phyloP scores from a whole-genome alignment of 495 filamentous ascomycete genomes.

The Penicillium lividum region DNA sequence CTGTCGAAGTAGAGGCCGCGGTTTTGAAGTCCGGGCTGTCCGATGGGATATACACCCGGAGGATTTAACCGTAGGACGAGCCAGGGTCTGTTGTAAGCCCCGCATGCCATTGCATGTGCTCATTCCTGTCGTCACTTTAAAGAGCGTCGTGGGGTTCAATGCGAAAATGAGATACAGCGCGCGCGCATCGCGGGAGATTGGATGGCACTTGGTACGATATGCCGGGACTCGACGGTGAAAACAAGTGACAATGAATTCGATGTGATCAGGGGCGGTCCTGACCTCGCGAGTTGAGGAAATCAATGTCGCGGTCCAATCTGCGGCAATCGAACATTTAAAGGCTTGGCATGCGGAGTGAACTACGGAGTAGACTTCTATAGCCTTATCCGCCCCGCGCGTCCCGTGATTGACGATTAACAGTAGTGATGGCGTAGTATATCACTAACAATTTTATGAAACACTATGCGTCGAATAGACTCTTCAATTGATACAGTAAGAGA shows the following conservation, averaged over 20 bases:
- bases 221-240: neutral
- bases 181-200: neutral
- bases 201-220: neutral
- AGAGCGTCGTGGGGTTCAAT: neutral
- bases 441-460: too few species aligned
- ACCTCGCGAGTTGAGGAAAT: neutral
- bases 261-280: neutral
- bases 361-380: neutral
- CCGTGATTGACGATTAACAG: too few species aligned
- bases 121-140: constrained; percentile 17
- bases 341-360: neutral
- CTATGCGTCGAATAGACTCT: too few species aligned
- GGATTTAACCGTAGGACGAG: neutral
- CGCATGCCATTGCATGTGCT: constrained; percentile 10
- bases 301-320: neutral
- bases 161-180: neutral
- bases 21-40: neutral
- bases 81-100: constrained; percentile 3
- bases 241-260: neutral
- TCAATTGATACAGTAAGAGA: too few species aligned
- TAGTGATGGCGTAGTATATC: too few species aligned
- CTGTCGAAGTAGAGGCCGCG: constrained; percentile 2
- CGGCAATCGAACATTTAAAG: neutral
- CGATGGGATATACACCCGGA: neutral
- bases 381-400: too few species aligned